Evolutionary conservation across 441 rosid species (phyloP), one percentile per base, ranked within the genome.

Genomic region (Hypseocharis bilobata): DNA sequence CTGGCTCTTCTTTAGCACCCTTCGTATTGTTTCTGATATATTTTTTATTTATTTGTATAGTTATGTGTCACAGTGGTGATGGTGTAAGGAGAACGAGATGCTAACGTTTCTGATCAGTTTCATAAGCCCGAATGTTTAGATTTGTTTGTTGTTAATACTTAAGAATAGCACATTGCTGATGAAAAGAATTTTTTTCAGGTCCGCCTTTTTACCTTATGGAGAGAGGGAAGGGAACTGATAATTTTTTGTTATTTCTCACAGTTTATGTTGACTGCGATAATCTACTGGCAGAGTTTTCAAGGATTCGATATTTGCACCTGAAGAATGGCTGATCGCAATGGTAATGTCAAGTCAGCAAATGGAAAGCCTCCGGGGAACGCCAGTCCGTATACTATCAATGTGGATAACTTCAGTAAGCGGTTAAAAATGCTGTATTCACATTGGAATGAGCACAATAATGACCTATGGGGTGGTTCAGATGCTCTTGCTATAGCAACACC

Each of bases 401-500:
- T 89, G 73, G 81, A 70, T 1, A 92, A 69, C 63, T 89, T 92
- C 68, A 75, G 74, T n/a, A 76, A 74, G 59, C 92, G 96, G 29
- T 67, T 87, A 70, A 86, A 69, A 70, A 60, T 71, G 27, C 62
- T 91, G 25, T 91, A 87, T 74, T 73, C 78, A 11, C 88, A 87
- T 69, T 91, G 98, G 96, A 72, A 68, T 45, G 75, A 82, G 40
- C 80, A 85, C 40, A 72, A 64, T 4, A 36, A 40, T 28, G 86
- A 85, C 6, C 57, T 89, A 7, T 89, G 96, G 98, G 92, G 87
- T 59, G 66, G 82, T 76, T 77, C 89, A 11, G 79, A 68, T 68
- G 92, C 79, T 59, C 83, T 91, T 65, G 78, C 89, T 0, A 59
- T 89, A 64, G 89, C 92, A 55, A 84, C 96, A 0, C 94, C 92